Evolutionary conservation across 208 protist species (phyloP).

Genomic region (Kentomonas sorsogonicus): DNA sequence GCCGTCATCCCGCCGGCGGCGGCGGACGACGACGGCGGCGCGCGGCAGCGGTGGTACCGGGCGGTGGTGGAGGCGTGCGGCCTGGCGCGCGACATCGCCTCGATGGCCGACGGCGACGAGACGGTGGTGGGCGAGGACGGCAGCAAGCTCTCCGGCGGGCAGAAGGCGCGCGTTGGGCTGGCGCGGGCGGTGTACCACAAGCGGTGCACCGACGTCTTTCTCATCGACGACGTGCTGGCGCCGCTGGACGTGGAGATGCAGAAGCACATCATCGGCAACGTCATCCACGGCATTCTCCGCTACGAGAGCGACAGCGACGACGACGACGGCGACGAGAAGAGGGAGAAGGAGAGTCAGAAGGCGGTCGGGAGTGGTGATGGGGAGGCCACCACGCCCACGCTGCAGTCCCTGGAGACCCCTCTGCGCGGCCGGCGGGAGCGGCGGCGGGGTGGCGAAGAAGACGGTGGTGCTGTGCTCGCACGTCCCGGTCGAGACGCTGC

Average conservation of each 20-base stretch:
- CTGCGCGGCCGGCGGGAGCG: not conserved
- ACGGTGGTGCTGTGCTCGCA: conserved; percentile 52
- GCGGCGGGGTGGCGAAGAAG: conserved; percentile 18
- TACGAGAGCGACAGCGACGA: conserved; percentile 11
- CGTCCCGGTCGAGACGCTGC: conserved; percentile 23
- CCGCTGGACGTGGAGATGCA: conserved; percentile 91
- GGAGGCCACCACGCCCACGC: not conserved
- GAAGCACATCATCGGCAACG: conserved; percentile 64
- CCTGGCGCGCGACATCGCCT: conserved; percentile 71
- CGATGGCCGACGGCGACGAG: conserved; percentile 72
- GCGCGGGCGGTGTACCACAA: conserved; percentile 75
- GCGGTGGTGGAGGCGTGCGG: conserved; percentile 58
- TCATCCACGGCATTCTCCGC: conserved; percentile 60
- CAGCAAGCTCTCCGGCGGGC: conserved; percentile 78
- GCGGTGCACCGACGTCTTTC: conserved; percentile 55
- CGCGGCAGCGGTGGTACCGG: conserved; percentile 64
- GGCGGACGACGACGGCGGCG: too few species aligned
- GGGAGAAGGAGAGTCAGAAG: conserved; percentile 5
- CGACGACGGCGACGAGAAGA: not conserved
- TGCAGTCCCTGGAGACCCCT: not conserved
- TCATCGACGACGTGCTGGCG: conserved; percentile 91
- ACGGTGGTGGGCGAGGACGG: conserved; percentile 86
- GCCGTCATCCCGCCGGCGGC: conserved; percentile 35
- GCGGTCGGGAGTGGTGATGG: not conserved
- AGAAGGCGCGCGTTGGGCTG: conserved; percentile 79